Conservation (phyloP, 192 early-diverging fungal genomes). For the Coemansia sp. region DNA sequence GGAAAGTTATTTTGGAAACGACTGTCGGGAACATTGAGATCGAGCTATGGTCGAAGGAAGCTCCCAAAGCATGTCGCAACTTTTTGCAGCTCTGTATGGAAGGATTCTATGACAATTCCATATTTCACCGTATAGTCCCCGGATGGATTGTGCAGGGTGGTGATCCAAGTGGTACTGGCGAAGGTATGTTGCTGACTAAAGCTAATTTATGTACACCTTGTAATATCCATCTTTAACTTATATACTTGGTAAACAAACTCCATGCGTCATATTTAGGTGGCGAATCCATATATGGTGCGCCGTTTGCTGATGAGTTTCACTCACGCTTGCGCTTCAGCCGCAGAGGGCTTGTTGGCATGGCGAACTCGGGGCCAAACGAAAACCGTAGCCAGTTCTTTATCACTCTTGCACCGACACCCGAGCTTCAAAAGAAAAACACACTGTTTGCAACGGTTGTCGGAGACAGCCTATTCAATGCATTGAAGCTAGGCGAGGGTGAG, state of each 20-base stretch:
- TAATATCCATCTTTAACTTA: not conserved
- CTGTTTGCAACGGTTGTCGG: conserved; percentile 94
- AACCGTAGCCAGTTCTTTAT: conserved; percentile 96
- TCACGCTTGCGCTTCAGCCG: conserved; percentile 85
- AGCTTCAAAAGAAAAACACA: conserved; percentile 87
- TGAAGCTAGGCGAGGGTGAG: conserved; percentile 84
- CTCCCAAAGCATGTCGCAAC: conserved; percentile 89
- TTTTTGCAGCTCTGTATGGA: conserved; percentile 93
- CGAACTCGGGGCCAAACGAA: conserved; percentile 76
- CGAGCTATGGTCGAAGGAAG: conserved; percentile 94
- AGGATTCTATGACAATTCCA: conserved; percentile 84
- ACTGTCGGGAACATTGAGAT: conserved; percentile 84
- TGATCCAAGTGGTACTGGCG: conserved; percentile 86
- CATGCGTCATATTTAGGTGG: conserved; percentile 65
- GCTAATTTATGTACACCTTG: not conserved
- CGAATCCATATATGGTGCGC: conserved; percentile 80
- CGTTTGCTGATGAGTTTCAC: conserved; percentile 92
- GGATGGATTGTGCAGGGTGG: conserved; percentile 93
- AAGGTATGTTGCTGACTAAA: conserved; percentile 23
- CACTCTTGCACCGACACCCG: conserved; percentile 79
- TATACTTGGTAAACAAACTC: too few relatives aligned
- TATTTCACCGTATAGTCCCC: conserved; percentile 89
- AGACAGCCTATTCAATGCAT: conserved; percentile 86
- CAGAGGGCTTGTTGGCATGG: conserved; percentile 87
- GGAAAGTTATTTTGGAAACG: conserved; percentile 82